These are phyloP conservation scores for Phaeosphaeria sp. DNA, from an alignment of 2,329 filamentous ascomycete species.

Conservation along the genomic window DNA sequence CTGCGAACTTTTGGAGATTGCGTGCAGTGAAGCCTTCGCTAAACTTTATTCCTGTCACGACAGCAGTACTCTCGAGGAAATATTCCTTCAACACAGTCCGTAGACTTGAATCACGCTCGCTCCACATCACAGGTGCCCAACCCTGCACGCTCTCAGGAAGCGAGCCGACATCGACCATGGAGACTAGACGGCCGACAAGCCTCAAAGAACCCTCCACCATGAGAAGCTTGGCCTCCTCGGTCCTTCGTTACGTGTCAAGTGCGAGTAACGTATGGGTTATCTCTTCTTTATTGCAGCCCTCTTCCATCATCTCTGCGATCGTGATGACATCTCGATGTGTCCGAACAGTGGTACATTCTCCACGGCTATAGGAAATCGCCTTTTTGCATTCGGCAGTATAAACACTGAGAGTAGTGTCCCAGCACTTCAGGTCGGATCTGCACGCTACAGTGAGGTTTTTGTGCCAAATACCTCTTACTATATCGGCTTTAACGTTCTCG, in stretches of 20 bases:
- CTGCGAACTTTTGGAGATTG: slow-evolving; percentile 41
- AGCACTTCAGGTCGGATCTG: background rate
- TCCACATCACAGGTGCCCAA: background rate
- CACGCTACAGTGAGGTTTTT: background rate
- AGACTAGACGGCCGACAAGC: slow-evolving; percentile 2
- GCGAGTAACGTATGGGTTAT: background rate
- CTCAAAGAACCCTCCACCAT: slow-evolving; percentile 7
- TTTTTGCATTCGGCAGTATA: slow-evolving; percentile 5
- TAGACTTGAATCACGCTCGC: background rate
- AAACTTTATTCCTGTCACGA: slow-evolving; percentile 51
- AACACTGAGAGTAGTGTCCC: slow-evolving; percentile 4
- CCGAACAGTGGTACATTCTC: background rate
- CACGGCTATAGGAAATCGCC: background rate
- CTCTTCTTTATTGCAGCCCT: background rate
- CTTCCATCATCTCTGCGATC: slow-evolving; percentile 1
- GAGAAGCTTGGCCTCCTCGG: background rate
- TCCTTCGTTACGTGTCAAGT: background rate
- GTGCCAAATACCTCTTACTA: background rate
- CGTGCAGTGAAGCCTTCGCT: slow-evolving; percentile 18
- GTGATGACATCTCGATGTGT: slow-evolving; percentile 3
- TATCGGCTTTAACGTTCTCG: background rate
- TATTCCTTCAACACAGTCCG: slow-evolving; percentile 13
- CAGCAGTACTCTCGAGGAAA: slow-evolving; percentile 47
- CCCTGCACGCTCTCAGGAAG: background rate
- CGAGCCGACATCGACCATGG: slow-evolving; percentile 7